Evolutionary conservation across 2,329 filamentous ascomycete genomes (phyloP).

Genomic region (Fusarium decemcellulare): DNA sequence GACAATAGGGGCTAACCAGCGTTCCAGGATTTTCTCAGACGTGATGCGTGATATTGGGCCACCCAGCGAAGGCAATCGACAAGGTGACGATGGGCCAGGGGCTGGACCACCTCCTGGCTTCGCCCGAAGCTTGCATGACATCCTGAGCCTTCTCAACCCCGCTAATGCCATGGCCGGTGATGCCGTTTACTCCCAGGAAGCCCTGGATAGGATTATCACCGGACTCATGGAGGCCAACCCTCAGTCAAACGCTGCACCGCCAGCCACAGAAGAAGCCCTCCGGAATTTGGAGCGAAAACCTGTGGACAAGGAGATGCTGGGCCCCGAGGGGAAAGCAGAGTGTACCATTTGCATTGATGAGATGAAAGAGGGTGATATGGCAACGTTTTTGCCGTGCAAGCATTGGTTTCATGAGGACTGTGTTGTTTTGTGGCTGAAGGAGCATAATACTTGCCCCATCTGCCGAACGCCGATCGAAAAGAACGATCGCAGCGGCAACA

Average conservation of each 20-base stretch:
- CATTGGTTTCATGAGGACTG: slow-evolving; percentile 95
- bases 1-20: slow-evolving; percentile 50
- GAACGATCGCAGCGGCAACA: slow-evolving; percentile 39
- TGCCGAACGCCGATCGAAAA: slow-evolving; percentile 74
- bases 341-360: slow-evolving; percentile 97
- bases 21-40: slow-evolving; percentile 61
- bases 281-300: slow-evolving; percentile 78
- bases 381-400: slow-evolving; percentile 85
- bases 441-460: slow-evolving; percentile 94
- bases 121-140: slow-evolving; percentile 61
- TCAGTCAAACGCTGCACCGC: slow-evolving; percentile 83
- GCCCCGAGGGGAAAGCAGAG: slow-evolving; percentile 77
- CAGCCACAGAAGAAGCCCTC: slow-evolving; percentile 83
- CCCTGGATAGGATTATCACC: slow-evolving; percentile 88
- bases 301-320: slow-evolving; percentile 79
- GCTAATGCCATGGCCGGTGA: slow-evolving; percentile 76
- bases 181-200: slow-evolving; percentile 91
- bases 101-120: slow-evolving; percentile 42
- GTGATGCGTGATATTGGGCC: slow-evolving; percentile 58
- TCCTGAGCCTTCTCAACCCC: slow-evolving; percentile 69
- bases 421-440: slow-evolving; percentile 85
- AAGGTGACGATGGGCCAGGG: slow-evolving; percentile 32
- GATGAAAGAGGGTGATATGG: slow-evolving; percentile 79
- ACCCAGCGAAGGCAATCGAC: slow-evolving; percentile 47
- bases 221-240: slow-evolving; percentile 89